Evolutionary conservation across 1,284 basidiomycete species (phyloP).

Genomic region (Vanrija pseudolonga): DNA sequence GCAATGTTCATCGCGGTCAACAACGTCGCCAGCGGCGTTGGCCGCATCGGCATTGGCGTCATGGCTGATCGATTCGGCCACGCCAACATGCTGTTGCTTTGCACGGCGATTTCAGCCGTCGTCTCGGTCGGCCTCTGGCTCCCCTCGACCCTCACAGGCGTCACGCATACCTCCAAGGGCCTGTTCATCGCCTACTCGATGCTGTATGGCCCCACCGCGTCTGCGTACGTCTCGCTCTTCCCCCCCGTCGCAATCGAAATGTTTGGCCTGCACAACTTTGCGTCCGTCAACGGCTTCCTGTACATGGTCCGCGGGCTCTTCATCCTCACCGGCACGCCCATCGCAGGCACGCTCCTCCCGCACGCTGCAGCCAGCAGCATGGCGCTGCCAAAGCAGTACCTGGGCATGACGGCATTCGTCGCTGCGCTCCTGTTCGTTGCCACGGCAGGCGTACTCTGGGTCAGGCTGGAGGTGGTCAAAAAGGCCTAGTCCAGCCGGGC

Average conservation of each 20-base stretch:
- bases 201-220: conserved; percentile 24
- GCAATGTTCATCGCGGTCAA: conserved; percentile 32
- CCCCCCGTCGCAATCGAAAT: conserved; percentile 33
- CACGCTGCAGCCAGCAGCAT: not conserved
- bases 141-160: conserved; percentile 16
- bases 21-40: conserved; percentile 33
- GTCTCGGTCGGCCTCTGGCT: conserved; percentile 32
- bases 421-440: conserved; percentile 11
- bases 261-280: conserved; percentile 33
- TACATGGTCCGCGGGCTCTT: conserved; percentile 32
- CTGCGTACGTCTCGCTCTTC: conserved; percentile 34
- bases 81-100: conserved; percentile 41
- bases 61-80: conserved; percentile 40
- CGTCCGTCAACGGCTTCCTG: conserved; percentile 30
- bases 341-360: conserved; percentile 18
- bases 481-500: too few relatives aligned
- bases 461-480: not conserved
- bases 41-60: conserved; percentile 42
- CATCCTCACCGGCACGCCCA: conserved; percentile 30
- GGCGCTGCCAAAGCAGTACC: conserved; percentile 2
- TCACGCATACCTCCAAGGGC: conserved; percentile 9
- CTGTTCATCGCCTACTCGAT: conserved; percentile 32
- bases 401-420: conserved; percentile 14
- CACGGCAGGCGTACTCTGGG: conserved; percentile 13
- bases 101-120: conserved; percentile 30